Evolutionary conservation across 306 rosid genomes (phyloP).

Genomic region (Trifolium repens): DNA sequence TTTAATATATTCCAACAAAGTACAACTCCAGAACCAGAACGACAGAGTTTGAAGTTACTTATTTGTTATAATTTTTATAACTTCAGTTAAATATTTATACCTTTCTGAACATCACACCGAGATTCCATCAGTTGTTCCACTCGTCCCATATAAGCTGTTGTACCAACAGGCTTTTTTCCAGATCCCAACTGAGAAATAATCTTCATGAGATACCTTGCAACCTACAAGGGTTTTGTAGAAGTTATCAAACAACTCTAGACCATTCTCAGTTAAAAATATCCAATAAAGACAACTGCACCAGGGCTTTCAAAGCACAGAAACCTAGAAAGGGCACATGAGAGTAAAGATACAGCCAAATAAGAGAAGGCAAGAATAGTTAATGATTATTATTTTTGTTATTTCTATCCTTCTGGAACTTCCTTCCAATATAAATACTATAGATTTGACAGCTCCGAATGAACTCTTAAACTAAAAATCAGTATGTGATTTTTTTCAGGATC

Average conservation of each 20-base stretch:
- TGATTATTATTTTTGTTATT: slow-evolving; percentile 17
- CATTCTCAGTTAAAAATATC: slow-evolving; percentile 15
- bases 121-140: slow-evolving; percentile 70
- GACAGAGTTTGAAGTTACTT: not conserved
- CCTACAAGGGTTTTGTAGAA: slow-evolving; percentile 53
- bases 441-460: slow-evolving; percentile 1
- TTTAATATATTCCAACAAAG: slow-evolving; percentile 18
- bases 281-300: slow-evolving; percentile 16
- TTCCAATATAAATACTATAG: slow-evolving; percentile 27
- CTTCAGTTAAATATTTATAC: slow-evolving; percentile 52
- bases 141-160: slow-evolving; percentile 81
- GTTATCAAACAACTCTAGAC: slow-evolving; percentile 35
- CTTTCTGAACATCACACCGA: slow-evolving; percentile 64
- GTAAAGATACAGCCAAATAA: slow-evolving; percentile 19
- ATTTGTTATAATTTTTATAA: slow-evolving; percentile 23
- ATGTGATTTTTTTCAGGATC: slow-evolving; percentile 13
- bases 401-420: slow-evolving; percentile 11
- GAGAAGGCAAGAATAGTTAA: slow-evolving; percentile 13
- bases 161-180: slow-evolving; percentile 83
- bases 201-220: slow-evolving; percentile 93
- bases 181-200: slow-evolving; percentile 81
- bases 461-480: slow-evolving; percentile 19
- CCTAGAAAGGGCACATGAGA: slow-evolving; percentile 20
- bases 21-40: slow-evolving; percentile 30
- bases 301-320: slow-evolving; percentile 11